phyloP scores from a whole-genome alignment of 129 eudicot species.

The Mikania micrantha region DNA sequence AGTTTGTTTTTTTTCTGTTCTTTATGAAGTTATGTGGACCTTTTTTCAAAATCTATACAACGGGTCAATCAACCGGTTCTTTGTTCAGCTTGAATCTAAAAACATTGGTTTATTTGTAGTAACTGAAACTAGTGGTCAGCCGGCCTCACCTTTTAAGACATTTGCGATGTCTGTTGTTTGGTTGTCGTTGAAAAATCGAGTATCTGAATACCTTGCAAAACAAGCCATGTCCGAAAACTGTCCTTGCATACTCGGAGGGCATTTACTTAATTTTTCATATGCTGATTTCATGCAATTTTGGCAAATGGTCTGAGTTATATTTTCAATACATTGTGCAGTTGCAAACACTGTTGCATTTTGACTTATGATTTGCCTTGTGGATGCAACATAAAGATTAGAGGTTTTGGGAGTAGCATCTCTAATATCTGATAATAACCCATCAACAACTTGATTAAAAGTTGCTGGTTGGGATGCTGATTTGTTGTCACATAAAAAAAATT shows the following conservation, averaged over 20 bases:
- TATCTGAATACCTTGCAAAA: slow-evolving; percentile 49
- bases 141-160: slow-evolving; percentile 44
- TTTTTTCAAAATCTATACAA: no score
- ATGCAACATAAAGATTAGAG: slow-evolving; percentile 42
- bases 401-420: slow-evolving; percentile 48
- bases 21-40: no score
- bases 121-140: no score
- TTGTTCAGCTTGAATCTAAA: no score
- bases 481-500: no score
- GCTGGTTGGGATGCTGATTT: no score
- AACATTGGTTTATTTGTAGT: no score
- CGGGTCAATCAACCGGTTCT: no score
- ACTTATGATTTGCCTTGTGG: slow-evolving; percentile 20
- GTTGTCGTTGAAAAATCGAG: slow-evolving; percentile 17
- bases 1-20: no score
- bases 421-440: slow-evolving; percentile 31
- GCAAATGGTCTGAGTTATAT: slow-evolving; percentile 27
- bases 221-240: slow-evolving; percentile 52
- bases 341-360: slow-evolving; percentile 38
- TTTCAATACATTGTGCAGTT: slow-evolving; percentile 42
- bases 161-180: slow-evolving; percentile 43
- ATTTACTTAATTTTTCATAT: slow-evolving; percentile 21
- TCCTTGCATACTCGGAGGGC: slow-evolving; percentile 52
- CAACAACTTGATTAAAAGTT: slow-evolving; percentile 7
- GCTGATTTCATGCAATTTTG: slow-evolving; percentile 51